Base-by-base conservation (phyloP, 148 eudicot genomes). In the Camellia japonica region DNA sequence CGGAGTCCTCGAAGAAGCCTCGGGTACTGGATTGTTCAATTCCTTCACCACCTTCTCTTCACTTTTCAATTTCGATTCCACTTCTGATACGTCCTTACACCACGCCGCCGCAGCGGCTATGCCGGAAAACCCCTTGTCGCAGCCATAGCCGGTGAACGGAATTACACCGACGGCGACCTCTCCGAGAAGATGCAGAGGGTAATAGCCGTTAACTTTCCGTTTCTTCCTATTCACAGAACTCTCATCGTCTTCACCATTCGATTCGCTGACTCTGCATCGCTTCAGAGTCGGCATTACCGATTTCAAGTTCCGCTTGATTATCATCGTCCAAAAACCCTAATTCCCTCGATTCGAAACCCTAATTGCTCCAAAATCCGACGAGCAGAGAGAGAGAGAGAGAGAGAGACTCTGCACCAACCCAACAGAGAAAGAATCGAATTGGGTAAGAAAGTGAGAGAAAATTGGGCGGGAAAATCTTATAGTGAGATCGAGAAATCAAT, bases 221-320 rank as follows among this genome's bases (percentile, higher is more conserved):
- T 81, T 90, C 89, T 88, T 92, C 74, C 90, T 79, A 38, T 80
- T 69, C 54, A 74, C 80, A 19, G 83, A 78, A 43, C 71, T 68
- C 41, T 92, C 93, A 10, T 90, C 95, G 70, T 90, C 93, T 0
- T 83, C 93, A 2, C 78, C 89, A 4, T 81, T 84, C 19, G 94
- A 81, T 42, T 86, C 93, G 64, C 82, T 78, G 23, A 68, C 80
- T 64, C 96, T 85, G 79, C 97, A 91, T 85, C 99, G 92, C 84
- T 94, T 92, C 79, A 91, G 70, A 78, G 84, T 82, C 84, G 97
- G 97, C 97, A 95, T 97, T 97, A 85, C 89, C 80, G 96, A 84
- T 91, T 97, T 97, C 86, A 94, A 88, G 82, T 85, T 90, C 72
- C 92, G 85, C 89, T 97, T 97, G 76, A 97, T 94, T 76, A 97